Evolutionary conservation across 345 rosid genomes (phyloP).

Genomic region (Lagerstroemia speciosa): DNA sequence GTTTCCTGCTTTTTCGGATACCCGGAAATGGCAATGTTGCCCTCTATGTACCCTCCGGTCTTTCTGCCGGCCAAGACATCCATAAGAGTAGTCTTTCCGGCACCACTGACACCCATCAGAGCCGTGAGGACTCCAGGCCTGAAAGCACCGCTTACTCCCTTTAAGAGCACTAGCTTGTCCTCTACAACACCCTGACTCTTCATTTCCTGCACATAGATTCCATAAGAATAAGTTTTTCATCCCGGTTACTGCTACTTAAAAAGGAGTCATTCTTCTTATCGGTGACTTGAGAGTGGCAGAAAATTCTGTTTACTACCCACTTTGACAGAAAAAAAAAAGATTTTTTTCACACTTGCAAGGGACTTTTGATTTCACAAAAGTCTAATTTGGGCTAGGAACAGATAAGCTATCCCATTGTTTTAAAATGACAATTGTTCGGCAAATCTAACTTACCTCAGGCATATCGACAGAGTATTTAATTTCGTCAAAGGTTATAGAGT

Average conservation of each 20-base stretch:
- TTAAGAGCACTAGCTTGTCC: neutral
- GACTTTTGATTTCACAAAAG: neutral
- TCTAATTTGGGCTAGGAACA: neutral
- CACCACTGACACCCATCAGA: constrained; percentile 3
- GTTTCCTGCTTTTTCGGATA: constrained; percentile 1
- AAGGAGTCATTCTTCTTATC: neutral
- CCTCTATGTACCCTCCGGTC: constrained; percentile 4
- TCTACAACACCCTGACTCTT: constrained; percentile 3
- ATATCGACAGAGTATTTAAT: constrained; percentile 44
- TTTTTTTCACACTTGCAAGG: neutral
- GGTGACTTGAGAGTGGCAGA: no score
- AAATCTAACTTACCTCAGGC: constrained; percentile 32
- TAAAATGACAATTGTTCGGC: neutral
- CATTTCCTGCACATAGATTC: constrained; percentile 4
- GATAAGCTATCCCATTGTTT: neutral
- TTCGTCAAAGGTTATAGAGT: constrained; percentile 41
- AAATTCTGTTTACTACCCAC: no score
- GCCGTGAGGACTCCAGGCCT: neutral
- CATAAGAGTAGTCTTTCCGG: constrained; percentile 2
- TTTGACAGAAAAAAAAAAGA: neutral
- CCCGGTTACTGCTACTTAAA: neutral
- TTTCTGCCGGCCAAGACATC: neutral
- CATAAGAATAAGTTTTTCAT: neutral
- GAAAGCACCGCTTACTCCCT: neutral
- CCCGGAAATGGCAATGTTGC: neutral